phyloP scores from a whole-genome alignment of 148 eudicot species.

The Cornus suecica region DNA sequence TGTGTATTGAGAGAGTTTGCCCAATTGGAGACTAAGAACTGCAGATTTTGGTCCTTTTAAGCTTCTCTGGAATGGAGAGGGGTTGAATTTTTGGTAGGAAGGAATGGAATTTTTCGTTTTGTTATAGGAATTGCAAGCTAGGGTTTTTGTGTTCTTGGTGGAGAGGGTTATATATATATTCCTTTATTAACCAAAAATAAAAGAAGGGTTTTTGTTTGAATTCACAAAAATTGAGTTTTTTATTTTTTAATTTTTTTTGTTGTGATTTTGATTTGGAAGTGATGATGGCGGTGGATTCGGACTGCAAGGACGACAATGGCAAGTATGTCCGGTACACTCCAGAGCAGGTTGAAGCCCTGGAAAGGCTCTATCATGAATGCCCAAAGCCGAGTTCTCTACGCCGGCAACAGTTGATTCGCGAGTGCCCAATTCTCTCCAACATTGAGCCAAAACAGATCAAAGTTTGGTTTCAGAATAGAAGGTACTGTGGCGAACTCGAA shows the following conservation, averaged over 20 bases:
- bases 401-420: slow-evolving; percentile 54
- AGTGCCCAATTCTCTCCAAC: slow-evolving; percentile 53
- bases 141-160: neutral
- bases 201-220: neutral
- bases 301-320: slow-evolving; percentile 40
- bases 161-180: neutral
- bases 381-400: slow-evolving; percentile 55
- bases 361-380: slow-evolving; percentile 54
- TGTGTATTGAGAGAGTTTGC: neutral
- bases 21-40: neutral
- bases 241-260: too few relatives aligned
- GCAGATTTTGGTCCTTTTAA: neutral
- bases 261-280: slow-evolving; percentile 16
- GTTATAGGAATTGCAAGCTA: neutral
- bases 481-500: slow-evolving; percentile 20
- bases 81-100: neutral
- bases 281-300: slow-evolving; percentile 53
- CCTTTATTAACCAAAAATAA: neutral
- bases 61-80: neutral
- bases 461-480: slow-evolving; percentile 61
- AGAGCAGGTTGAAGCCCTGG: slow-evolving; percentile 58
- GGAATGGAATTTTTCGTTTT: neutral
- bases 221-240: neutral
- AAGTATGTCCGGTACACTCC: slow-evolving; percentile 58
- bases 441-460: slow-evolving; percentile 66